Base-by-base conservation (phyloP, 192 early-diverging fungal genomes). In the Entomortierella lignicola region DNA sequence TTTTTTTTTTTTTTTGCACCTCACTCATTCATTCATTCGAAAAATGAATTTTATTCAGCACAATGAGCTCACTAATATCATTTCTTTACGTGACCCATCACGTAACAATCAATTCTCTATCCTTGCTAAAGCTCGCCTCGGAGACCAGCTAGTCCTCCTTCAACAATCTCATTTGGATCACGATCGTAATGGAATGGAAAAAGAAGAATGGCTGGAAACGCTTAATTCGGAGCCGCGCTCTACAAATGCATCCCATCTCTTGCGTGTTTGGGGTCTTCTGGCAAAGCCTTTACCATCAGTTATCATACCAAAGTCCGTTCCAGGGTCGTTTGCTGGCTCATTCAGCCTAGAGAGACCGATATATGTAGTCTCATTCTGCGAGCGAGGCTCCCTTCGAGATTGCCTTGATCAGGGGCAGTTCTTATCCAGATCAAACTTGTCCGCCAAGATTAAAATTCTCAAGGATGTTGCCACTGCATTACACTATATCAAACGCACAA, bases 41-140 rank as follows among this genome's bases (percentile, higher is more conserved):
- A 23, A 23, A 51, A 55, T 23, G 21, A 63, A 27, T 4, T 26
- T 10, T 54, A 21, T 44, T 27, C 37, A 59, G 4, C 51, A 48
- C 29, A 58, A 74, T 39, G 20, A 30, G 12, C 11, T 74, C 7
- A 34, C 27, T 20, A 13, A 47, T 12, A 44, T 74, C n/a, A 21
- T 23, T 12, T 17, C 47, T 30, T 8, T 74, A 2, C 48, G 64
- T 4, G 15, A 57, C 31, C 58, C 72, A 20, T 17, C 58, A 4
- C 72, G 72, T 23, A 60, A 27, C 4, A 74, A 67, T 41, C 64
- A 62, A 20, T 67, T 74, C 44, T 43, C 64, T 12, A 57, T 66
- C 41, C 51, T 67, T 4, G 58, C 72, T 3, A 66, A 39, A 2
- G 64, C 72, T 44, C 20, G 23, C 25, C 21, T 73, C 26, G 61